Base-by-base conservation (phyloP, 2,329 filamentous ascomycete species). In the Colletotrichum nymphaeae region DNA sequence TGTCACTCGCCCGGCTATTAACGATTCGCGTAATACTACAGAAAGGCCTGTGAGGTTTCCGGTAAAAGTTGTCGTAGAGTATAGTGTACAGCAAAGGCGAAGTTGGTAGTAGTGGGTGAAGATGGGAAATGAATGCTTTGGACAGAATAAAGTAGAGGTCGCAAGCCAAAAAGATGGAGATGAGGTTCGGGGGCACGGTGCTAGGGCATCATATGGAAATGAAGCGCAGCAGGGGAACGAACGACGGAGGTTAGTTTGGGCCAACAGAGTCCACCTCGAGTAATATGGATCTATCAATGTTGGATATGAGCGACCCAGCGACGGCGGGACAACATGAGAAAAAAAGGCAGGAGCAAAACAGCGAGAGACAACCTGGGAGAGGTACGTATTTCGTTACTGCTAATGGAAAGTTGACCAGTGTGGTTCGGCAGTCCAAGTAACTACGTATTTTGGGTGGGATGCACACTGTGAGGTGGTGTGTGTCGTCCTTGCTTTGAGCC, bases 161-260 rank as follows among this genome's bases (percentile, higher is more conserved):
- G 62, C 67, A 55, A 63, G 46, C 52, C 37, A 62, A 46, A 71
- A 66, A 52, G 62, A 73, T 66, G 71, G 71, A 63, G 67, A 66
- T 66, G 67, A 37, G 35, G 62, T 28, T 73, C 42, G 71, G 71
- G 60, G 67, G 58, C 56, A 52, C 71, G 62, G 60, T 71, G 56
- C 71, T 73, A 70, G 71, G 67, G 67, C 71, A 73, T 71, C 62
- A 73, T 73, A 71, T 71, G 71, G 60, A 66, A 71, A 66, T 66
- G 62, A 66, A 71, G 67, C 70, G 55, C 67, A 49, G 35, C 67
- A 70, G 62, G 67, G 71, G 67, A 71, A 58, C 67, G 67, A 71
- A 62, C 66, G 67, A 73, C 56, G 49, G 24, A 70, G 67, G 56
- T 56, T 49, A 62, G 71, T 66, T 66, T 49, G 71, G 67, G 49